Conservation (phyloP, 1,139 yeast genomes). For the Candida tunisiensis region DNA sequence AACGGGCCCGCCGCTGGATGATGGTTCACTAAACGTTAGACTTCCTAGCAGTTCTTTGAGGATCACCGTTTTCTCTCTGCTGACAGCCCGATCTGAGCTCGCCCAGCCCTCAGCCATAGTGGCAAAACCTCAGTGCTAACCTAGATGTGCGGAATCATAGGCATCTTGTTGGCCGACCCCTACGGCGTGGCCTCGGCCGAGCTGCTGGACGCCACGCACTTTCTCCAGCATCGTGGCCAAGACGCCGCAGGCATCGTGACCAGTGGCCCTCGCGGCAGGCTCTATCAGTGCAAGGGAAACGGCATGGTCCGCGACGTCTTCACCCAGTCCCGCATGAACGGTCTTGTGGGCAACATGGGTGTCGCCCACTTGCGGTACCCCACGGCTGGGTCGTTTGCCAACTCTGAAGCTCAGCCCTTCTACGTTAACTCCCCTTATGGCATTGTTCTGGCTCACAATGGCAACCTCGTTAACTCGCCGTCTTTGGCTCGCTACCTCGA, state of each 20-base stretch:
- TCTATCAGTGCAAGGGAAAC: constrained; percentile 95
- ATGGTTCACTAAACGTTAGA: too few species aligned
- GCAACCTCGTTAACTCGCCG: constrained; percentile 79
- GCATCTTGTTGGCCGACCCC: constrained; percentile 70
- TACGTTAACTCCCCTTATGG: constrained; percentile 97
- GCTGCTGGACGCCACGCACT: constrained; percentile 82
- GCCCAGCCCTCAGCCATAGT: background rate
- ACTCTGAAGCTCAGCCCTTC: constrained; percentile 97
- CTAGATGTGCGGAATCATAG: constrained; percentile 87
- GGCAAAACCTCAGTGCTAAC: constrained; percentile 1
- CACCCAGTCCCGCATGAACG: constrained; percentile 63
- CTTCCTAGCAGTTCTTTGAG: too few species aligned
- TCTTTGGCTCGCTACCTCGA: constrained; percentile 69
- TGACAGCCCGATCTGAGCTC: too few species aligned
- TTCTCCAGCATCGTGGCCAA: constrained; percentile 94
- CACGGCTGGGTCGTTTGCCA: constrained; percentile 96
- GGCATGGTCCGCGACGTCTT: constrained; percentile 98
- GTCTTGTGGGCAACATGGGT: constrained; percentile 88
- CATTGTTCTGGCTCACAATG: constrained; percentile 78
- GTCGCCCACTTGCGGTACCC: constrained; percentile 92
- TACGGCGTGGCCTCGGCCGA: constrained; percentile 68
- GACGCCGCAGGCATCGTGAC: constrained; percentile 99
- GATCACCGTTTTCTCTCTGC: too few species aligned
- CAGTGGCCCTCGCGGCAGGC: constrained; percentile 83
- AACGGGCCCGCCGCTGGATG: too few species aligned